Percentiles rank a stretch among this genome's conserved stretches.
phyloP scores from a whole-genome alignment of 140 eudicot species.

The Stevia rebaudiana region DNA sequence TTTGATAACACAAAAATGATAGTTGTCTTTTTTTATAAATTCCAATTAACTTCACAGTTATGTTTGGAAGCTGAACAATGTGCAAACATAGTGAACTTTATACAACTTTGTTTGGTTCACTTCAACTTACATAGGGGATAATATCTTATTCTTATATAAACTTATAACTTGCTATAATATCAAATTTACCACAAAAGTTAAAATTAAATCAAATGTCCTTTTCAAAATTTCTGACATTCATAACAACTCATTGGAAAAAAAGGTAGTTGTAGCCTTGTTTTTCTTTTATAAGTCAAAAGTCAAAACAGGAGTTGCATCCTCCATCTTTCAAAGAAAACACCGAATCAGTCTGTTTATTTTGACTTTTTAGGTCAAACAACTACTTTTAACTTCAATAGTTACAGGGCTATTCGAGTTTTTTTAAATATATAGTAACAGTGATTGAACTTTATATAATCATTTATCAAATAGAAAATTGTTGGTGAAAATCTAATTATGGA shows the following conservation, averaged over 20 bases:
- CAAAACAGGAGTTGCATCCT: not conserved
- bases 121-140: not conserved
- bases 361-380: not conserved
- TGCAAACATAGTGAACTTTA: too few species aligned
- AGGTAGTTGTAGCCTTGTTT: not conserved
- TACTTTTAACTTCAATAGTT: not conserved
- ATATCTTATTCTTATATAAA: not conserved
- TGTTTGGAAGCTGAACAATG: too few species aligned
- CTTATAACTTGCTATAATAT: not conserved
- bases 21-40: not conserved
- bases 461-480: not conserved
- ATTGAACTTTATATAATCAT: not conserved
- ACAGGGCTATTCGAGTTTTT: not conserved
- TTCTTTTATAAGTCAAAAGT: slow-evolving; percentile 1
- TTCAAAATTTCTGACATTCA: not conserved
- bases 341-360: not conserved
- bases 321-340: not conserved
- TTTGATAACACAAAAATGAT: not conserved
- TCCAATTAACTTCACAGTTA: not conserved
- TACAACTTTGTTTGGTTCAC: too few species aligned
- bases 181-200: not conserved
- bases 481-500: not conserved
- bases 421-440: not conserved
- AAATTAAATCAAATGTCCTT: not conserved
- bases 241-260: not conserved